These are phyloP conservation scores for Chlorella sp. DNA, from an alignment of 139 green algal genomes.

Conservation along the genomic window DNA sequence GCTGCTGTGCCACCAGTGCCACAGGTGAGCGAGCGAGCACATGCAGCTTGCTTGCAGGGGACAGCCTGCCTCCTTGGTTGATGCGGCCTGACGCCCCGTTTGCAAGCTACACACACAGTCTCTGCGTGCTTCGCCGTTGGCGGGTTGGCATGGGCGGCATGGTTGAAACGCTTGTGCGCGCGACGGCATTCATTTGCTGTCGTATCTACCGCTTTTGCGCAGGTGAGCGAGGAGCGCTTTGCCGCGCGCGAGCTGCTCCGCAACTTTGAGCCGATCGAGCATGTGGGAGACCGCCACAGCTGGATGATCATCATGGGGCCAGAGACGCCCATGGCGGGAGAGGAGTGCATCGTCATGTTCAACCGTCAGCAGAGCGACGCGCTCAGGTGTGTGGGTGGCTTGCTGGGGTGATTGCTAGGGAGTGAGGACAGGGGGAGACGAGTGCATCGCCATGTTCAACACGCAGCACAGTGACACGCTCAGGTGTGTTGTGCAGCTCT, in stretches of 20 bases:
- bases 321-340: slow-evolving; percentile 59
- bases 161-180: no score
- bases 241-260: background rate
- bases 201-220: no score
- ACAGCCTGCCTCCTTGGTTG: no score
- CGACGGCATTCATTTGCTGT: no score
- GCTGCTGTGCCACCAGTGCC: no score
- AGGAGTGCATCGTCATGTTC: slow-evolving; percentile 50
- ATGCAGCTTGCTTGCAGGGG: no score
- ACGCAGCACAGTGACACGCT: slow-evolving; percentile 50
- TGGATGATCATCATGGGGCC: slow-evolving; percentile 72
- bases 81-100: no score
- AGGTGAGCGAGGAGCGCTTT: background rate
- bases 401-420: background rate
- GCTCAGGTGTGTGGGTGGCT: slow-evolving; percentile 32
- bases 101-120: no score
- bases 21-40: no score
- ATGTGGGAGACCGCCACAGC: slow-evolving; percentile 24
- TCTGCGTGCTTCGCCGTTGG: no score
- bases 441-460: slow-evolving; percentile 62
- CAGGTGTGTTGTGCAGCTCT: slow-evolving; percentile 24
- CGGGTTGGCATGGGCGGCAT: no score
- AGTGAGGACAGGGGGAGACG: slow-evolving; percentile 45
- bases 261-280: background rate
- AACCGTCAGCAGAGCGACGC: slow-evolving; percentile 56